Conservation (phyloP, 106 monocot genomes). For the Allium sativum region DNA sequence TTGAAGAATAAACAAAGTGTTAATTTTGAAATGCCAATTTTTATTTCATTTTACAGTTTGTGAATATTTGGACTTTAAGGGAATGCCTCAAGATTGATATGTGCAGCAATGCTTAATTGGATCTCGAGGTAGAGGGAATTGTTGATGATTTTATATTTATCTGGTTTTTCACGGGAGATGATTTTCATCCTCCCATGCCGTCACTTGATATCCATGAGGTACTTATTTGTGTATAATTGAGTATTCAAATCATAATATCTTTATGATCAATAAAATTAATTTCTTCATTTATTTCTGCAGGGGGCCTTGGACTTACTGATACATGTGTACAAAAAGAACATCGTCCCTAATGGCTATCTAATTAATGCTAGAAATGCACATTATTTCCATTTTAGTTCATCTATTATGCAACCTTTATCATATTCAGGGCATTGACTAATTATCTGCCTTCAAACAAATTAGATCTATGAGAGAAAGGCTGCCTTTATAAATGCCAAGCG, state of each 20-base stretch:
- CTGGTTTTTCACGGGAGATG: constrained; percentile 52
- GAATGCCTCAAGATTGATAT: constrained; percentile 41
- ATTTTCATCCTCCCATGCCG: constrained; percentile 51
- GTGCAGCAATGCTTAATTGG: constrained; percentile 9
- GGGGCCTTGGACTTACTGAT: constrained; percentile 37
- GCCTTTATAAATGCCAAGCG: constrained; percentile 28
- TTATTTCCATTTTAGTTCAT: too few species aligned
- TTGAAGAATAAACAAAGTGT: not conserved
- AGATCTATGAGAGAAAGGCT: constrained; percentile 27
- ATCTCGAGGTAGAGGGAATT: not conserved
- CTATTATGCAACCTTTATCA: too few species aligned
- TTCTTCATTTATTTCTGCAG: not conserved
- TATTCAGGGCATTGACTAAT: too few species aligned
- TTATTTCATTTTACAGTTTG: constrained; percentile 29
- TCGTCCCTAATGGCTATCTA: constrained; percentile 37
- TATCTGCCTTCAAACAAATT: not conserved
- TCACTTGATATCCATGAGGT: constrained; percentile 45
- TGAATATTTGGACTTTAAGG: constrained; percentile 49
- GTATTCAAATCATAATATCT: not conserved
- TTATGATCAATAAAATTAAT: not conserved
- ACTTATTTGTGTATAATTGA: not conserved
- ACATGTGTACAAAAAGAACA: constrained; percentile 32
- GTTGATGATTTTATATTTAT: constrained; percentile 28
- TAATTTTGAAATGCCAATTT: too few species aligned
- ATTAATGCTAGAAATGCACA: constrained; percentile 24